A percentile compares a stretch with the other conserved stretches of the same genome.
Evolutionary conservation across 2,329 filamentous ascomycete genomes (phyloP).

Genomic region (Didymella exigua): DNA sequence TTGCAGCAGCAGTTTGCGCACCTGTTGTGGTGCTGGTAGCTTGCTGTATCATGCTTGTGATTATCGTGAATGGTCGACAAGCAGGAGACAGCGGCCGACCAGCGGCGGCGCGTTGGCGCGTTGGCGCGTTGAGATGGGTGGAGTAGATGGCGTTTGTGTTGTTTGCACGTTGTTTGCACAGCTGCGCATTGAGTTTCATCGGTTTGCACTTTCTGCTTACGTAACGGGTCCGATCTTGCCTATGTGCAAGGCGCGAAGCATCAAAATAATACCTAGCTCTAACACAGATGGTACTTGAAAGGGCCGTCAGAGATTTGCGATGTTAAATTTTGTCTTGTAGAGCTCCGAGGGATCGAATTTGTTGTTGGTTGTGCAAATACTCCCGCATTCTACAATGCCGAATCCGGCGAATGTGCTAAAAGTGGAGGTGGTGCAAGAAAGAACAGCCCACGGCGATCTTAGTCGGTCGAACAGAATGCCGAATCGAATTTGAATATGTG

Average conservation of each 20-base stretch:
- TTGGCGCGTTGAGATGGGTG: background rate
- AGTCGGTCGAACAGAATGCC: too few relatives aligned
- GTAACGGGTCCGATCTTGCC: background rate
- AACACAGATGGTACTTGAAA: too few relatives aligned
- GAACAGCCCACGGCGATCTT: too few relatives aligned
- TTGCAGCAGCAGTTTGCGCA: slow-evolving; percentile 29
- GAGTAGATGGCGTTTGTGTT: slow-evolving; percentile 34
- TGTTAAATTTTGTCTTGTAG: background rate
- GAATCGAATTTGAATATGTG: too few relatives aligned
- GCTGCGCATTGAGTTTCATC: background rate
- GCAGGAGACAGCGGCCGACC: slow-evolving; percentile 24
- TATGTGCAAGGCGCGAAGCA: background rate
- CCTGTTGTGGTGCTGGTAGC: slow-evolving; percentile 28
- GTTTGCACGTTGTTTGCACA: slow-evolving; percentile 45
- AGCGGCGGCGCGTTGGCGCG: slow-evolving; percentile 19
- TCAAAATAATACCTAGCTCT: background rate
- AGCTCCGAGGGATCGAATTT: background rate
- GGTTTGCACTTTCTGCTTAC: slow-evolving; percentile 10
- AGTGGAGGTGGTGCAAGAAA: too few relatives aligned
- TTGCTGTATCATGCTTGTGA: slow-evolving; percentile 35
- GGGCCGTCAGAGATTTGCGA: background rate
- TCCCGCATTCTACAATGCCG: slow-evolving; percentile 8
- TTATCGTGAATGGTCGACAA: slow-evolving; percentile 28
- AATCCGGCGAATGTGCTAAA: slow-evolving; percentile 10
- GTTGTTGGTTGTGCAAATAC: background rate